Evolutionary conservation across 2,329 filamentous ascomycete genomes (phyloP).

Genomic region (Dothiorella sarmentorum): DNA sequence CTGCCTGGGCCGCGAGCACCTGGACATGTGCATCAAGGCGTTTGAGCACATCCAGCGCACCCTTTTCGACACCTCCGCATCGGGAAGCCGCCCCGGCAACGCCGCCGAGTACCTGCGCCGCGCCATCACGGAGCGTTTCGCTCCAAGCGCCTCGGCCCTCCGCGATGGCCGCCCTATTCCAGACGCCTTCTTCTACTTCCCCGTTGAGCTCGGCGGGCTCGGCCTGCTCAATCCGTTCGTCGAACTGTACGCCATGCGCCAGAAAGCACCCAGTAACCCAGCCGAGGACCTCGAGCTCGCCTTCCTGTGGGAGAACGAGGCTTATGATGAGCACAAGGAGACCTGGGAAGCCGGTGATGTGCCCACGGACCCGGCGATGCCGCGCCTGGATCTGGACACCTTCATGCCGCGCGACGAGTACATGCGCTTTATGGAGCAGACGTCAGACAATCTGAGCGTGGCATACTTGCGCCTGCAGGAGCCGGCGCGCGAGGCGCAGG

Average conservation of each 20-base stretch:
- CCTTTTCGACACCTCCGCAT: constrained; percentile 48
- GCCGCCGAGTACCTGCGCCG: constrained; percentile 52
- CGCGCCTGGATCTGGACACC: constrained; percentile 29
- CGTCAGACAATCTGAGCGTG: constrained; percentile 29
- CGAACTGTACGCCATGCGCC: constrained; percentile 37
- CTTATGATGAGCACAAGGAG: constrained; percentile 33
- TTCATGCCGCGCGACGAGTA: constrained; percentile 51
- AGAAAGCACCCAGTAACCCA: constrained; percentile 24
- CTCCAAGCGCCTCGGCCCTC: constrained; percentile 23
- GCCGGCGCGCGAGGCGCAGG: background rate
- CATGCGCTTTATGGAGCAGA: constrained; percentile 42
- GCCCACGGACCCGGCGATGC: background rate
- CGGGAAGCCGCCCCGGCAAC: constrained; percentile 31
- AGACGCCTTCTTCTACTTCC: constrained; percentile 48
- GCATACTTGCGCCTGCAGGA: constrained; percentile 40
- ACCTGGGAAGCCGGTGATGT: constrained; percentile 29
- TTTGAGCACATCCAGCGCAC: constrained; percentile 51
- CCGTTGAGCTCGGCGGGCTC: constrained; percentile 46
- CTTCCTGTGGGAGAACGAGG: constrained; percentile 29
- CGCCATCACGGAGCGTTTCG: constrained; percentile 40
- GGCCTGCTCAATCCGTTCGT: constrained; percentile 49
- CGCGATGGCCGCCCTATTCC: constrained; percentile 33
- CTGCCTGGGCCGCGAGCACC: constrained; percentile 54
- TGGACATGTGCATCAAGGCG: constrained; percentile 53
- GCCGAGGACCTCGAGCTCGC: constrained; percentile 22